These are phyloP conservation scores for Psilocybe cubensis DNA, from an alignment of 768 basidiomycete species.

Conservation along the genomic window DNA sequence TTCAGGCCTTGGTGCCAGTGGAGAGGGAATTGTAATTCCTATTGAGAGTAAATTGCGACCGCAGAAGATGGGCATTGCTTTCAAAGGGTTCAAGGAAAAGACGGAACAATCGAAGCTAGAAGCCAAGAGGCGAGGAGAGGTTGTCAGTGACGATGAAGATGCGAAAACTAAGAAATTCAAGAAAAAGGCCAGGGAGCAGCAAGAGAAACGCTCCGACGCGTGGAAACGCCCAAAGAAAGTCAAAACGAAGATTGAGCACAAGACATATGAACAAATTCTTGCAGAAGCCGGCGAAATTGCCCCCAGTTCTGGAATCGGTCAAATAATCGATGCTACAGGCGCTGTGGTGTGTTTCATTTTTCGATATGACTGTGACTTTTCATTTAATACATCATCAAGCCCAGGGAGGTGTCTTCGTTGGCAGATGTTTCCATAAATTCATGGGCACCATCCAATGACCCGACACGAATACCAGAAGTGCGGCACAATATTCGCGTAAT, in stretches of 20 bases:
- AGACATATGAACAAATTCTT: conserved; percentile 95
- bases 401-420: conserved; percentile 85
- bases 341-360: conserved; percentile 68
- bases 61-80: conserved; percentile 86
- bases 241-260: conserved; percentile 88
- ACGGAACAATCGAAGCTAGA: conserved; percentile 85
- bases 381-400: conserved; percentile 46
- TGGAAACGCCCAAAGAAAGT: conserved; percentile 90
- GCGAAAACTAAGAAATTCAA: conserved; percentile 48
- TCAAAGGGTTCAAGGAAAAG: conserved; percentile 86
- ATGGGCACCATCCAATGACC: conserved; percentile 89
- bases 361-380: not conserved
- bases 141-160: conserved; percentile 75
- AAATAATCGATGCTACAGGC: conserved; percentile 94
- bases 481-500: conserved; percentile 94
- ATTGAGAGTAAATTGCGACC: conserved; percentile 86
- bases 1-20: conserved; percentile 71
- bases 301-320: conserved; percentile 63
- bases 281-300: conserved; percentile 79
- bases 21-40: conserved; percentile 87
- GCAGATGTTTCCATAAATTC: conserved; percentile 74
- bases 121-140: conserved; percentile 74
- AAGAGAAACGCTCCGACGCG: conserved; percentile 68
- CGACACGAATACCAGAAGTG: conserved; percentile 93
- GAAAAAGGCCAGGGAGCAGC: conserved; percentile 56